Base-by-base conservation (phyloP, 768 basidiomycete genomes). In the Collybia mongolica region DNA sequence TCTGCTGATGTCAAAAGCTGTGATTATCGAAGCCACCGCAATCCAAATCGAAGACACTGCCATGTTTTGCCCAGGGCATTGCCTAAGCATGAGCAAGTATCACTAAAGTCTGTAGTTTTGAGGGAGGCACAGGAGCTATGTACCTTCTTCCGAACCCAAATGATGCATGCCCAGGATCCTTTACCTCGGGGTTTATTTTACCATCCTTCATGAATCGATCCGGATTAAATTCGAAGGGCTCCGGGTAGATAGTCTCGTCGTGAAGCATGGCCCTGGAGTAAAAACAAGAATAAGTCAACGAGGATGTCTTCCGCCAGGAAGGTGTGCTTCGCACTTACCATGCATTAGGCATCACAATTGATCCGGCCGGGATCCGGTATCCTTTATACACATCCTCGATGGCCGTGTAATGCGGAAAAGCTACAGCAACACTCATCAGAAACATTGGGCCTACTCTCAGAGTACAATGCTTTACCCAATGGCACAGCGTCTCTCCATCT, bases 31-130 rank as follows among this genome's bases (percentile, higher is more conserved):
- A 0, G 65, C 60, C 11, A 66, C 51, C 0, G 64, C 57, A 18
- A 72, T 60, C 63, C 58, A 73, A 12, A 70, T 39, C 22, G 56
- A 57, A 9, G 60, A 59, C 12, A 65, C 61, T 1, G 69, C 73
- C 53, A 74, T 61, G 20, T 62, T 54, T 6, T 63, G 63, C 1
- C 72, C 73, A 6, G 71, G 70, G 46, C 74, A 75, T 9, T 67
- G 40, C 4, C 64, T 64, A 26, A 51, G 17, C 39, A n/a, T 26
- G n/a, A 26, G 24, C 24, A 12, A 19, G 11, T 8, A 24, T 22
- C 24, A 40, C 4, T 26, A 4, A 28, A 17, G 15, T 24, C 22
- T 5, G 6, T 12, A 26, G 24, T 7, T 26, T 7, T 4, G 24
- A 26, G 24, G 17, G 19, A 29, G 12, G 35, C 5, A 19, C 39